These are phyloP conservation scores for Herpotrichia juniperi DNA, from an alignment of 2,329 filamentous ascomycete species.

Conservation along the genomic window DNA sequence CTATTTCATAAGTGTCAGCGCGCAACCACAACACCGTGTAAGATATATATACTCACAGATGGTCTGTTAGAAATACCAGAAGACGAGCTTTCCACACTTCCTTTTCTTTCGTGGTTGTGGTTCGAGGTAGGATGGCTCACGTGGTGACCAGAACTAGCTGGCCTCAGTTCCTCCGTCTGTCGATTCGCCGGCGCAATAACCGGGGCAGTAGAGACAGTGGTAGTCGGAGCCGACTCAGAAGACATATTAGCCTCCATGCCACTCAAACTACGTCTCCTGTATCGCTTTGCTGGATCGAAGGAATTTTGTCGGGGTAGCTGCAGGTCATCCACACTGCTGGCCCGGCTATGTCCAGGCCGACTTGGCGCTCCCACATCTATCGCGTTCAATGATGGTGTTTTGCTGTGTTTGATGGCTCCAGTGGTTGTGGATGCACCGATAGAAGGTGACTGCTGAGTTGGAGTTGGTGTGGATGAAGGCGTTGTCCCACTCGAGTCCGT, in stretches of 20 bases:
- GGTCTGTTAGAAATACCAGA: constrained; percentile 41
- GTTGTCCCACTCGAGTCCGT: constrained; percentile 52
- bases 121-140: constrained; percentile 38
- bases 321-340: constrained; percentile 72
- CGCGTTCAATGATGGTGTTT: constrained; percentile 60
- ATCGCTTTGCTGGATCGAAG: constrained; percentile 75
- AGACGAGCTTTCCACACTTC: constrained; percentile 46
- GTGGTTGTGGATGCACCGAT: constrained; percentile 50
- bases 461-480: constrained; percentile 31
- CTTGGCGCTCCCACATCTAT: constrained; percentile 21
- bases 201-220: constrained; percentile 15
- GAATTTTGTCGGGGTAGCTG: constrained; percentile 62
- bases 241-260: constrained; percentile 56
- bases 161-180: constrained; percentile 27
- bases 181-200: constrained; percentile 18
- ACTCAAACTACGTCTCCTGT: constrained; percentile 83
- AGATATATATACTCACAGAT: constrained; percentile 31
- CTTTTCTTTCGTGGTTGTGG: constrained; percentile 43
- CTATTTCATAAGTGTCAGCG: constrained; percentile 14
- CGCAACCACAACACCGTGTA: neutral
- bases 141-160: constrained; percentile 37
- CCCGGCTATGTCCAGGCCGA: constrained; percentile 60
- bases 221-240: constrained; percentile 21
- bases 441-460: constrained; percentile 38
- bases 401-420: constrained; percentile 62